phyloP scores from a whole-genome alignment of 495 filamentous ascomycete species.

The Penicillium paxilli region DNA sequence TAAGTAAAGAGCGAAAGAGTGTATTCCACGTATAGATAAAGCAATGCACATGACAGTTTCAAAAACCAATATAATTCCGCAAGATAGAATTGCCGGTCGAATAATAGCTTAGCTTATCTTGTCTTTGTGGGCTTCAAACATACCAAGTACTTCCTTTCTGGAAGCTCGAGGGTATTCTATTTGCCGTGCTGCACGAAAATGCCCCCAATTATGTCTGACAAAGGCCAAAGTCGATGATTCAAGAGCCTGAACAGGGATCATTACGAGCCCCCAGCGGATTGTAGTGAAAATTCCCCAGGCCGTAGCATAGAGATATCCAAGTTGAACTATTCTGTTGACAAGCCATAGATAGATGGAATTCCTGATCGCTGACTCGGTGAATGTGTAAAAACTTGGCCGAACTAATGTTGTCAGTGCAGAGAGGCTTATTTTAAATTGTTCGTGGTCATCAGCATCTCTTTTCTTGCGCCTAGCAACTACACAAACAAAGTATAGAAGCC shows the following conservation, averaged over 20 bases:
- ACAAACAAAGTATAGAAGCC: constrained; percentile 61
- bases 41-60: constrained; percentile 66
- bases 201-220: constrained; percentile 68
- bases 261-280: constrained; percentile 76
- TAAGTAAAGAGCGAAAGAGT: constrained; percentile 61
- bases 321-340: constrained; percentile 59
- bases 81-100: constrained; percentile 55
- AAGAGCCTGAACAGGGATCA: constrained; percentile 70
- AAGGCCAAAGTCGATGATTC: constrained; percentile 66
- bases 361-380: constrained; percentile 59
- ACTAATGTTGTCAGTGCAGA: background rate
- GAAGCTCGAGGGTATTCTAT: constrained; percentile 29
- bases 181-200: constrained; percentile 48
- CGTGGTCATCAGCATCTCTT: background rate
- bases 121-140: background rate
- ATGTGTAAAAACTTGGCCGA: background rate
- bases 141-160: constrained; percentile 27
- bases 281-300: constrained; percentile 77
- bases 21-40: constrained; percentile 57
- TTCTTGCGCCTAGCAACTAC: constrained; percentile 26
- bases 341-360: constrained; percentile 76
- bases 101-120: constrained; percentile 37
- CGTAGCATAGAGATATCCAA: constrained; percentile 66
- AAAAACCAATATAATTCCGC: constrained; percentile 49
- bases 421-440: background rate